phyloP scores from a whole-genome alignment of 805 yeast genomes.

The Vanderwaltozyma polyspora region DNA sequence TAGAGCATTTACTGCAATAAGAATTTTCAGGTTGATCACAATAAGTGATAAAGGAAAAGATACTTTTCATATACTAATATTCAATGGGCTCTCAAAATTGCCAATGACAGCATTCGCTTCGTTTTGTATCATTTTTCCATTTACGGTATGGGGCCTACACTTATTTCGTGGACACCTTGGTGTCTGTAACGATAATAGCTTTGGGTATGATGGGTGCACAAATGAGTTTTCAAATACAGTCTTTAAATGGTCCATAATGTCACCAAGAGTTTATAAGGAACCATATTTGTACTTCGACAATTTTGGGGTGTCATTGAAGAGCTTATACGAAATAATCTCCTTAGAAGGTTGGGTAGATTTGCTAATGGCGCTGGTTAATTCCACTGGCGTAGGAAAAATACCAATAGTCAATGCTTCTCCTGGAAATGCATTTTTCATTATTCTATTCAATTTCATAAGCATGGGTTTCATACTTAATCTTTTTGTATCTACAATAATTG shows the following conservation, averaged over 20 bases:
- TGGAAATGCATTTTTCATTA: conserved; percentile 1
- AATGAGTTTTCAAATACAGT: neutral
- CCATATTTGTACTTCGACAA: conserved; percentile 1
- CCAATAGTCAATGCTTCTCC: neutral
- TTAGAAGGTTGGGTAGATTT: conserved; percentile 3
- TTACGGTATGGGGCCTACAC: conserved; percentile 2
- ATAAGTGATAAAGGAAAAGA: neutral
- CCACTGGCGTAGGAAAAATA: neutral
- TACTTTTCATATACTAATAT: neutral
- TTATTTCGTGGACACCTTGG: neutral
- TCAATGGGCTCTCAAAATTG: neutral
- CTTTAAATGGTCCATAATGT: conserved; percentile 1
- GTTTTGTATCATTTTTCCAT: conserved; percentile 1
- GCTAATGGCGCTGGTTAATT: neutral
- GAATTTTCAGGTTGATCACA: neutral
- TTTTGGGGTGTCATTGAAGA: neutral
- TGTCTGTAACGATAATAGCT: neutral
- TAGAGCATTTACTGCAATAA: neutral
- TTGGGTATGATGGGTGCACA: neutral
- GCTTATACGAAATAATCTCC: conserved; percentile 1
- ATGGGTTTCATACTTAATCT: conserved; percentile 1
- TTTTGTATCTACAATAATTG: conserved; percentile 1
- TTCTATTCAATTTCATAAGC: conserved; percentile 1
- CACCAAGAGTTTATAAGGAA: neutral
- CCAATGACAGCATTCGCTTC: neutral